These are phyloP conservation scores for Stagonosporopsis cucurbitacearum DNA, from an alignment of 2,329 filamentous ascomycete species.

Conservation along the genomic window DNA sequence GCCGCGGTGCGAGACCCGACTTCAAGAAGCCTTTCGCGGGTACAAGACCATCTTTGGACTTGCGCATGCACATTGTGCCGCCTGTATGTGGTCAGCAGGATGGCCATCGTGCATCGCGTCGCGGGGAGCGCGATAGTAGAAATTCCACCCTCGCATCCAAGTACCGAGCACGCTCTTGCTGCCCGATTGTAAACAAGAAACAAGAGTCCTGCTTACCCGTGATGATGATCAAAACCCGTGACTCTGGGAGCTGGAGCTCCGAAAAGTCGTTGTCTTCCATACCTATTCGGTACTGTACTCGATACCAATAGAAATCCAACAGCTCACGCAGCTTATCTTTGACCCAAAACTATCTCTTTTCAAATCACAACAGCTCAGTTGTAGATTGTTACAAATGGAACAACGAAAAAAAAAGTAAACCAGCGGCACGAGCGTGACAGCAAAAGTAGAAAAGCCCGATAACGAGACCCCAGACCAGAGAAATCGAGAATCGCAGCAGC, in stretches of 20 bases:
- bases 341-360: constrained; percentile 16
- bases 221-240: constrained; percentile 86
- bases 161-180: not conserved
- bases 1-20: constrained; percentile 79
- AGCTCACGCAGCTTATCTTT: not conserved
- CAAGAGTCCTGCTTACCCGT: constrained; percentile 63
- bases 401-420: too few relatives aligned
- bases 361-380: not conserved
- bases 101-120: not conserved
- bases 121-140: not conserved
- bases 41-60: constrained; percentile 77
- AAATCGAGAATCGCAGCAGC: not conserved
- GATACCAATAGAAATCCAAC: not conserved
- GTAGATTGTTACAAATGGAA: not conserved
- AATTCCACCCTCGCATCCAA: not conserved
- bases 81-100: constrained; percentile 42
- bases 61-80: constrained; percentile 90
- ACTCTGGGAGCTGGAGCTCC: constrained; percentile 65
- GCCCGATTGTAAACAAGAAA: not conserved
- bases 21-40: constrained; percentile 78
- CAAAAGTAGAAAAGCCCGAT: constrained; percentile 11
- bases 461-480: not conserved
- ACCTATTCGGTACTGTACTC: not conserved
- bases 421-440: not conserved
- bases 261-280: constrained; percentile 20